phyloP scores from a whole-genome alignment of 306 rosid species.

The Quercus engelmannii region DNA sequence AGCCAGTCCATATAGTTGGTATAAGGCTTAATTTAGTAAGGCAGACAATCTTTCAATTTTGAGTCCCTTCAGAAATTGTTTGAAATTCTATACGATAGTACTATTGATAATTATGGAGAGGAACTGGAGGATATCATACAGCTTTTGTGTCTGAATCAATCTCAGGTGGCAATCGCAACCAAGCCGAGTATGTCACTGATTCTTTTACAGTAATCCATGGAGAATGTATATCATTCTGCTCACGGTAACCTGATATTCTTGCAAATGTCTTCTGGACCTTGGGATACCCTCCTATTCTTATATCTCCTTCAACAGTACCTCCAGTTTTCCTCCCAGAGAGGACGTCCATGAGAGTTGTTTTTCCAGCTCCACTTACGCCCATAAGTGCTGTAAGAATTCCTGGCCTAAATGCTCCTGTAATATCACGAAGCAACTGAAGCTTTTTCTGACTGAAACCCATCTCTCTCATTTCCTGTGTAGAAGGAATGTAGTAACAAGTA shows the following conservation, averaged over 20 bases:
- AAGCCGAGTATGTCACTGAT: slow-evolving; percentile 67
- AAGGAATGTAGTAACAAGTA: slow-evolving; percentile 14
- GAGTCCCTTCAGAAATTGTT: neutral
- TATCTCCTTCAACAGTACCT: slow-evolving; percentile 68
- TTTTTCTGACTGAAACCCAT: slow-evolving; percentile 53
- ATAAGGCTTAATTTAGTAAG: neutral
- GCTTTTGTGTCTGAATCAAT: slow-evolving; percentile 58
- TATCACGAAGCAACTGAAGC: slow-evolving; percentile 68
- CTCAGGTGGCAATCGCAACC: slow-evolving; percentile 62
- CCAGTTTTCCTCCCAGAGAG: slow-evolving; percentile 85
- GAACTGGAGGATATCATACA: slow-evolving; percentile 34
- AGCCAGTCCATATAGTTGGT: neutral
- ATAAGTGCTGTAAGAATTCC: slow-evolving; percentile 73
- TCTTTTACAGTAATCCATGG: slow-evolving; percentile 74
- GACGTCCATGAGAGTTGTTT: slow-evolving; percentile 85
- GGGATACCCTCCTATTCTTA: slow-evolving; percentile 67
- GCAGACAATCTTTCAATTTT: neutral
- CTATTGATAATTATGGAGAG: neutral
- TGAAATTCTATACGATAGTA: neutral
- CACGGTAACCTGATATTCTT: too few species aligned
- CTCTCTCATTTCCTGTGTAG: slow-evolving; percentile 65
- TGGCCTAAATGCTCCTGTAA: slow-evolving; percentile 79
- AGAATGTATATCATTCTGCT: slow-evolving; percentile 74
- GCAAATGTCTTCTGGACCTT: slow-evolving; percentile 76
- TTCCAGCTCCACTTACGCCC: slow-evolving; percentile 92